A percentile compares a stretch with the other conserved stretches of the same genome.
These are phyloP conservation scores for Leishmania turanica DNA, from an alignment of 208 protist genomes.

Conservation along the genomic window DNA sequence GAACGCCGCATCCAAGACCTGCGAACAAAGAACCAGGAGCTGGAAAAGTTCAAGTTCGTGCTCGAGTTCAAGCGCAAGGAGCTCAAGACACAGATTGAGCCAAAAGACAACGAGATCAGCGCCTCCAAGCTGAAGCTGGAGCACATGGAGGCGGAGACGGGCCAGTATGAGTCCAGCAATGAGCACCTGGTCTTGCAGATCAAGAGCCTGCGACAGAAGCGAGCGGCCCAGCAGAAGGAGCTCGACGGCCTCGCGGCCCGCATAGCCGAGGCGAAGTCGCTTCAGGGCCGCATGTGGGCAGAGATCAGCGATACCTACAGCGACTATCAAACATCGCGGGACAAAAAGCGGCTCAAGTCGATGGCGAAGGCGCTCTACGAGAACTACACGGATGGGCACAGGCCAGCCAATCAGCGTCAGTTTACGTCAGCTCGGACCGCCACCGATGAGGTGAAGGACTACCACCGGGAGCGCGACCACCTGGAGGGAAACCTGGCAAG, in stretches of 20 bases:
- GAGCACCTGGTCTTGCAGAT: slow-evolving; percentile 93
- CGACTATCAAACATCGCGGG: slow-evolving; percentile 32
- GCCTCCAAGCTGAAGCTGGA: slow-evolving; percentile 94
- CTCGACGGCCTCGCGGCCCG: slow-evolving; percentile 70
- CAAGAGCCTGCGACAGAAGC: slow-evolving; percentile 92
- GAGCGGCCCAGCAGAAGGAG: slow-evolving; percentile 93
- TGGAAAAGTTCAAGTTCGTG: slow-evolving; percentile 99
- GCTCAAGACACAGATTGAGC: slow-evolving; percentile 98
- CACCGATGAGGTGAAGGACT: slow-evolving; percentile 94
- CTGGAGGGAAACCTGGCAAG: slow-evolving; percentile 94
- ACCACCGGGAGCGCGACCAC: slow-evolving; percentile 95
- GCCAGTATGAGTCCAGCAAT: slow-evolving; percentile 94
- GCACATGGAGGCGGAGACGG: slow-evolving; percentile 95
- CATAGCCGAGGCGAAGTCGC: slow-evolving; percentile 77
- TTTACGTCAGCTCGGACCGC: slow-evolving; percentile 71
- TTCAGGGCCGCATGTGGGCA: slow-evolving; percentile 89
- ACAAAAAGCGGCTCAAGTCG: slow-evolving; percentile 89
- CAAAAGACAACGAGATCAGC: slow-evolving; percentile 95
- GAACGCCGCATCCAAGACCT: slow-evolving; percentile 97
- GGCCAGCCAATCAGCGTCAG: slow-evolving; percentile 26
- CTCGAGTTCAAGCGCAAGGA: slow-evolving; percentile 99
- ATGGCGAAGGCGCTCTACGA: slow-evolving; percentile 93
- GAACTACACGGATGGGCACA: slow-evolving; percentile 76
- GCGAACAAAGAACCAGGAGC: slow-evolving; percentile 98
- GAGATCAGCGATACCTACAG: slow-evolving; percentile 82